A percentile compares a stretch with the other conserved stretches of the same genome.
Conservation (phyloP, 106 monocot species). For the Triglochin maritima region DNA sequence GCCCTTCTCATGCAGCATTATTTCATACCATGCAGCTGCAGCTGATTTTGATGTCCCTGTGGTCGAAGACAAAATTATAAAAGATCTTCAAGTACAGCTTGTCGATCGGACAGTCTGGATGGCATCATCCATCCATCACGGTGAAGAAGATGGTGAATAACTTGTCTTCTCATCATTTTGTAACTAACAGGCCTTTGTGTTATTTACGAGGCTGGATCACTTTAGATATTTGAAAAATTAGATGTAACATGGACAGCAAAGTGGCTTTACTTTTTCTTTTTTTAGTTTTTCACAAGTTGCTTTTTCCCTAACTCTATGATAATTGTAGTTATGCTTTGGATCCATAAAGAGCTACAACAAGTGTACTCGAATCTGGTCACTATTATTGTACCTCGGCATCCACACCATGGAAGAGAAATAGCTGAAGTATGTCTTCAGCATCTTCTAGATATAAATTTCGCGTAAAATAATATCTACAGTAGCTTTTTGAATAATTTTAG, state of each 20-base stretch:
- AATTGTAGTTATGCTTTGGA: constrained; percentile 62
- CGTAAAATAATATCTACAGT: too few relatives aligned
- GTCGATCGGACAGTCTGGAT: constrained; percentile 65
- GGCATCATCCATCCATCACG: constrained; percentile 82
- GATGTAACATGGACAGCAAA: not conserved
- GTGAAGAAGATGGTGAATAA: constrained; percentile 72
- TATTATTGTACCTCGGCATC: constrained; percentile 75
- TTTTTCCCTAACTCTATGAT: not conserved
- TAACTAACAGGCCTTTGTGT: not conserved
- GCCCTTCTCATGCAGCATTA: not conserved
- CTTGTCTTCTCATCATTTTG: not conserved
- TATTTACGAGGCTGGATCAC: not conserved
- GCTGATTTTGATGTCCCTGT: constrained; percentile 28
- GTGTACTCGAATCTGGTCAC: constrained; percentile 45
- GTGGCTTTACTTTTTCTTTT: not conserved
- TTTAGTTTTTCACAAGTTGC: not conserved
- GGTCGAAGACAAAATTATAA: constrained; percentile 23
- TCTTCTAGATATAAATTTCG: not conserved
- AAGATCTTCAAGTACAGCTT: constrained; percentile 47
- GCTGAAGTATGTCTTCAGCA: constrained; percentile 30
- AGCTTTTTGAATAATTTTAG: too few relatives aligned
- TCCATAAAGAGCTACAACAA: constrained; percentile 49
- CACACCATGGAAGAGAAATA: constrained; percentile 42
- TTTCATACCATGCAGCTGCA: constrained; percentile 28
- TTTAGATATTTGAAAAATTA: not conserved